These are phyloP conservation scores for Monilinia vaccinii-corymbosi DNA, from an alignment of 2,329 filamentous ascomycete genomes.

Conservation along the genomic window DNA sequence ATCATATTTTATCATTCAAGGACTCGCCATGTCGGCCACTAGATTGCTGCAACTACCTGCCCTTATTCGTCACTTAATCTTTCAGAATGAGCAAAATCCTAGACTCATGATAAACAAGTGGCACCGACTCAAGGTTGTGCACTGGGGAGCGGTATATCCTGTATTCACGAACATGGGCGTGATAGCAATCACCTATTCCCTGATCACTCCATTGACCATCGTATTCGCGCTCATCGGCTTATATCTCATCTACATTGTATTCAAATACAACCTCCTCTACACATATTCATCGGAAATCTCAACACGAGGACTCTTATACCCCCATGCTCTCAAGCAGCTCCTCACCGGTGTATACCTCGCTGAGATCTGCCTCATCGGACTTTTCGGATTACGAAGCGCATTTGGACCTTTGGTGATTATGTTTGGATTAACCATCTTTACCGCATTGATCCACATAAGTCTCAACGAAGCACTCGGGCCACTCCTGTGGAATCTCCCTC, in stretches of 20 bases:
- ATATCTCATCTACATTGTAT: constrained; percentile 54
- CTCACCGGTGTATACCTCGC: constrained; percentile 55
- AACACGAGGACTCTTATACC: constrained; percentile 56
- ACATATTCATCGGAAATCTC: constrained; percentile 53
- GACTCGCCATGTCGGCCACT: constrained; percentile 51
- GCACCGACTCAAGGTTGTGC: constrained; percentile 41
- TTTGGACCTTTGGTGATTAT: constrained; percentile 48
- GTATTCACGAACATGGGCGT: constrained; percentile 35
- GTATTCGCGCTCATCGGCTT: constrained; percentile 55
- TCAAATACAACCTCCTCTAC: constrained; percentile 57
- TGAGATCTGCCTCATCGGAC: constrained; percentile 52
- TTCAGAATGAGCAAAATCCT: constrained; percentile 52
- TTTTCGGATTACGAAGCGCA: constrained; percentile 47
- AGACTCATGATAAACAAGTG: constrained; percentile 50
- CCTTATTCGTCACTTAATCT: constrained; percentile 46
- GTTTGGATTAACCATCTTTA: constrained; percentile 46
- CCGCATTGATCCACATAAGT: constrained; percentile 43
- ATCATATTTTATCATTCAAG: constrained; percentile 59
- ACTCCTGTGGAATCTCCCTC: constrained; percentile 26
- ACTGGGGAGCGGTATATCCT: constrained; percentile 52
- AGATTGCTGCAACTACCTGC: constrained; percentile 50
- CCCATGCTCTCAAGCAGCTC: constrained; percentile 53
- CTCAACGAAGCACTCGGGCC: constrained; percentile 25
- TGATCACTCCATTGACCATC: constrained; percentile 56
- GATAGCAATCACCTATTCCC: constrained; percentile 53